Evolutionary conservation across 805 yeast genomes (phyloP).

Genomic region (Groenewaldozyma salmanticensis): DNA sequence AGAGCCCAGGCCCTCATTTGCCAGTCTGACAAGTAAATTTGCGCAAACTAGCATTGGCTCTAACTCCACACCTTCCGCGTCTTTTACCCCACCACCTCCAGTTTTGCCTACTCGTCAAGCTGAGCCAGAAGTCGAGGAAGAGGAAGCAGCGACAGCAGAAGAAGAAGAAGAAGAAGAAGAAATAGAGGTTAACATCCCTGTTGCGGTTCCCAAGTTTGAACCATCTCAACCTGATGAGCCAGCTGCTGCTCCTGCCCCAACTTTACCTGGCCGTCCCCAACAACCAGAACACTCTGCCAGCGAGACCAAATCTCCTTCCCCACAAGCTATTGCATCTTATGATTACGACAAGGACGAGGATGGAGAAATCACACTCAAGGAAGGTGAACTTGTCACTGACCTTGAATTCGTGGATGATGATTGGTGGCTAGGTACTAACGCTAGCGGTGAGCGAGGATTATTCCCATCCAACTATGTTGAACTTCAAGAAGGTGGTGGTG

Average conservation of each 20-base stretch:
- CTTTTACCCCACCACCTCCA: conserved; percentile 17
- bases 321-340: conserved; percentile 82
- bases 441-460: conserved; percentile 66
- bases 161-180: not conserved
- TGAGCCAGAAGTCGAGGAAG: conserved; percentile 8
- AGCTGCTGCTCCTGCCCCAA: conserved; percentile 1
- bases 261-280: conserved; percentile 2
- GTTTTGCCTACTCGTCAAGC: conserved; percentile 9
- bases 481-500: conserved; percentile 27
- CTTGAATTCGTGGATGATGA: conserved; percentile 66
- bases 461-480: conserved; percentile 87
- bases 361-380: conserved; percentile 57
- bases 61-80: conserved; percentile 6
- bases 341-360: conserved; percentile 70
- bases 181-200: not conserved
- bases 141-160: conserved; percentile 14
- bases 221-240: conserved; percentile 1
- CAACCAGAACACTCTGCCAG: not conserved
- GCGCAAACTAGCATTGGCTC: not conserved
- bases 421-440: conserved; percentile 85
- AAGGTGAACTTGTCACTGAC: conserved; percentile 56
- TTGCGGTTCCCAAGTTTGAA: not conserved
- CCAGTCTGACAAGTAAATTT: not conserved
- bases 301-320: conserved; percentile 23
- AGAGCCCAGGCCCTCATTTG: not conserved